These are phyloP conservation scores for Combretum micranthum DNA, from an alignment of 345 rosid species.

Conservation along the genomic window DNA sequence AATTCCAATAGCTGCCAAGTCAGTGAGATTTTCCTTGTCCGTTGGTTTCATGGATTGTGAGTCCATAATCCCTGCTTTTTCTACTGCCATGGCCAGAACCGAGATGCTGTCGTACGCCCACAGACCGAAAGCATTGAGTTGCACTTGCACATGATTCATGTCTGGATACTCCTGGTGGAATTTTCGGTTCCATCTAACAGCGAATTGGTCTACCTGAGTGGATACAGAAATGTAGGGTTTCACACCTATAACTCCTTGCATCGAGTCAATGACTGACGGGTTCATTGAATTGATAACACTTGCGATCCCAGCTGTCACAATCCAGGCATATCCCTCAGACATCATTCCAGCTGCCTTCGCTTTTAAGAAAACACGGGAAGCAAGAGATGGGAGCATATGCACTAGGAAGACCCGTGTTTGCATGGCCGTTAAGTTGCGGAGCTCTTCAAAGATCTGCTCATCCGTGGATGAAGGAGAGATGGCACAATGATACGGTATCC, in stretches of 20 bases:
- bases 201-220: constrained; percentile 10
- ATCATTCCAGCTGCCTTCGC: constrained; percentile 31
- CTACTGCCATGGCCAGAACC: neutral
- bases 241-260: constrained; percentile 27
- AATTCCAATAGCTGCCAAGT: constrained; percentile 5
- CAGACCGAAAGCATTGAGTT: constrained; percentile 18
- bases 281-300: constrained; percentile 4
- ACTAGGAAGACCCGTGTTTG: constrained; percentile 51
- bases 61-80: neutral
- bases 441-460: too few species aligned
- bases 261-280: constrained; percentile 9
- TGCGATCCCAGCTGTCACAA: constrained; percentile 23
- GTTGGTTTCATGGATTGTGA: constrained; percentile 2
- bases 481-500: too few species aligned
- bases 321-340: constrained; percentile 27
- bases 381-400: constrained; percentile 31
- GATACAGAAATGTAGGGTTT: constrained; percentile 12
- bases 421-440: constrained; percentile 39
- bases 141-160: neutral
- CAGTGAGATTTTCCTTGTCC: neutral
- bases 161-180: constrained; percentile 14
- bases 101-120: constrained; percentile 12
- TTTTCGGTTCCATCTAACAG: constrained; percentile 21
- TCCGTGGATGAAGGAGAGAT: too few species aligned
- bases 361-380: constrained; percentile 26